Percentiles rank a stretch among this genome's conserved stretches.
Evolutionary conservation across 2,329 filamentous ascomycete species (phyloP).

Genomic region (Akanthomyces muscarius): DNA sequence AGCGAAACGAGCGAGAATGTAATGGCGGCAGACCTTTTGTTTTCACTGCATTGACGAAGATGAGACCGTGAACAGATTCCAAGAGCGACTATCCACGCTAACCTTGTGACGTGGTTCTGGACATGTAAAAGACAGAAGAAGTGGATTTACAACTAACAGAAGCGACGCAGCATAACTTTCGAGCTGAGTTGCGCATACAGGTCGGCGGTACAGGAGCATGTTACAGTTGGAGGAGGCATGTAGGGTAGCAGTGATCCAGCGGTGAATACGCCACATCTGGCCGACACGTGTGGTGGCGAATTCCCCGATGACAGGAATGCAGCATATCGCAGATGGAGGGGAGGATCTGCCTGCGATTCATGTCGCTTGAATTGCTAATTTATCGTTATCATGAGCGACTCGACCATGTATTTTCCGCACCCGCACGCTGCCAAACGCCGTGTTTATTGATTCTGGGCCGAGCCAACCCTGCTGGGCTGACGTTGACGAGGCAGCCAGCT

Average conservation of each 20-base stretch:
- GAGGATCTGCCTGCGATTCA: too few species aligned
- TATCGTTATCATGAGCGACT: background rate
- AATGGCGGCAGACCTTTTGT: background rate
- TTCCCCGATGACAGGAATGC: background rate
- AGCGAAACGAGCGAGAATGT: background rate
- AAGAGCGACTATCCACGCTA: too few species aligned
- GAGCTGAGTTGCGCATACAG: too few species aligned
- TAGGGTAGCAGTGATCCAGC: background rate
- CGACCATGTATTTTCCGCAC: background rate
- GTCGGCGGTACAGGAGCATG: too few species aligned
- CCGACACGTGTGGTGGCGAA: background rate
- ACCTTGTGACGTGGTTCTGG: background rate
- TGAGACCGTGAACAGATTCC: too few species aligned
- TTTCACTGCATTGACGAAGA: too few species aligned
- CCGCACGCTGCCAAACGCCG: background rate
- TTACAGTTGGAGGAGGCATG: too few species aligned
- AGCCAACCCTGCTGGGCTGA: slow-evolving; percentile 5
- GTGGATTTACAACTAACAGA: background rate
- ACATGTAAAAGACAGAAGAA: background rate
- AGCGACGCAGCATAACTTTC: too few species aligned
- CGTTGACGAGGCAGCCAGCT: slow-evolving; percentile 14
- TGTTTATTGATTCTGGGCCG: slow-evolving; percentile 2
- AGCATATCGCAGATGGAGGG: background rate
- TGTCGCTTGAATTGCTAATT: background rate
- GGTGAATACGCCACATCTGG: background rate